Conservation (phyloP, 1,284 basidiomycete species). For the Leccinum solheimii region DNA sequence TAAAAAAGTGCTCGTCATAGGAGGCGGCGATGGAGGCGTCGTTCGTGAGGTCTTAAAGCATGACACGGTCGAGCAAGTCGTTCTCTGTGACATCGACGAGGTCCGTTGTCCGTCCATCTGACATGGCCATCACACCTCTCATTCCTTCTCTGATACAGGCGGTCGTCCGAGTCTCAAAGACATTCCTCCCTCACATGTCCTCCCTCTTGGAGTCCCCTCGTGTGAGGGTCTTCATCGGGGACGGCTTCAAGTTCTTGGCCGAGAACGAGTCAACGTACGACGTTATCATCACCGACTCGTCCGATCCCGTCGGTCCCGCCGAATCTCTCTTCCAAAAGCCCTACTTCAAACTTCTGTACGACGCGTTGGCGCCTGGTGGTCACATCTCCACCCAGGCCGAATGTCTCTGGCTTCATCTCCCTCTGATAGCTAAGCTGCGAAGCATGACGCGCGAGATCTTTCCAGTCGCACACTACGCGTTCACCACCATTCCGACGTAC, state of each 20-base stretch:
- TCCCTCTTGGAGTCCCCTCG: conserved; percentile 79
- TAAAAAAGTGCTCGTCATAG: conserved; percentile 94
- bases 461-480: conserved; percentile 88
- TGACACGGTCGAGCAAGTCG: conserved; percentile 86
- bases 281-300: conserved; percentile 98
- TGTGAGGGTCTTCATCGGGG: conserved; percentile 89
- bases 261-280: conserved; percentile 92
- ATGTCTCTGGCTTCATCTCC: conserved; percentile 93
- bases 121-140: not conserved
- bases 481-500: conserved; percentile 97
- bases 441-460: conserved; percentile 79
- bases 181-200: conserved; percentile 95
- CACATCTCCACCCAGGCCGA: conserved; percentile 97
- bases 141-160: conserved; percentile 51
- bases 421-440: conserved; percentile 82
- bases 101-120: conserved; percentile 38
- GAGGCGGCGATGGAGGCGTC: conserved; percentile 95
- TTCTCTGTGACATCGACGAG: conserved; percentile 98
- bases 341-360: conserved; percentile 93
- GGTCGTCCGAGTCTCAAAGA: conserved; percentile 93
- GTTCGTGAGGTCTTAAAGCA: conserved; percentile 98
- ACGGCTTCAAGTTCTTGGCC: conserved; percentile 96
- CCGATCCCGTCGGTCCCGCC: conserved; percentile 97
- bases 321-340: conserved; percentile 95
- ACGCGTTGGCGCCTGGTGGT: conserved; percentile 87